Percentiles rank a stretch among this genome's conserved stretches.
Conservation (phyloP, 2,329 filamentous ascomycete species). For the Curvularia lunata region DNA sequence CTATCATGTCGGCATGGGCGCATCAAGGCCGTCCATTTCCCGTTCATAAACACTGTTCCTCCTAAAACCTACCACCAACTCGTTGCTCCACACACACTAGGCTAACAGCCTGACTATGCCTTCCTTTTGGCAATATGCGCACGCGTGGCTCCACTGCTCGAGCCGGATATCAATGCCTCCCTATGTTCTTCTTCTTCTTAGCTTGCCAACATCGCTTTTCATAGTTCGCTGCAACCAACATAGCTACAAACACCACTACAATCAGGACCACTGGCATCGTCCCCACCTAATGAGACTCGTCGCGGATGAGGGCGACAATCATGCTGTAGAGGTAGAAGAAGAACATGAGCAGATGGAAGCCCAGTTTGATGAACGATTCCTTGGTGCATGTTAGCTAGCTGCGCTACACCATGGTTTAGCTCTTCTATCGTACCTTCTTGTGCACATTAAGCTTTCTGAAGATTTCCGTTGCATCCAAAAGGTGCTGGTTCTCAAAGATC, state of each 20-base stretch:
- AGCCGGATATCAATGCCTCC: slow-evolving; percentile 22
- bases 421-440: slow-evolving; percentile 75
- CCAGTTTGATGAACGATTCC: slow-evolving; percentile 99
- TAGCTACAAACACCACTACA: slow-evolving; percentile 6
- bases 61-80: slow-evolving; percentile 8
- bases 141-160: slow-evolving; percentile 17
- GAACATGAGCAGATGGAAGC: slow-evolving; percentile 99
- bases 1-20: slow-evolving; percentile 44
- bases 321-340: slow-evolving; percentile 99
- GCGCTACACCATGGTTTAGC: not conserved
- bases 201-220: not conserved
- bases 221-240: slow-evolving; percentile 6
- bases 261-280: slow-evolving; percentile 12
- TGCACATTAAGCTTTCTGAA: slow-evolving; percentile 99
- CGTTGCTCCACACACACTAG: slow-evolving; percentile 12
- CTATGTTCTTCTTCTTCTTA: not conserved
- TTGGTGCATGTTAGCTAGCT: slow-evolving; percentile 48
- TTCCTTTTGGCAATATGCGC: slow-evolving; percentile 18
- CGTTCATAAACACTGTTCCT: not conserved
- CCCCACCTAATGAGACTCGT: slow-evolving; percentile 75
- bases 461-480: slow-evolving; percentile 97
- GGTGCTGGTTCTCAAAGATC: slow-evolving; percentile 95
- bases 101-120: slow-evolving; percentile 5
- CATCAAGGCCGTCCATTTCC: slow-evolving; percentile 23
- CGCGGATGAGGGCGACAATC: slow-evolving; percentile 95